Evolutionary conservation across 331 rosid species (phyloP).

Genomic region (Prunus yedoensis): DNA sequence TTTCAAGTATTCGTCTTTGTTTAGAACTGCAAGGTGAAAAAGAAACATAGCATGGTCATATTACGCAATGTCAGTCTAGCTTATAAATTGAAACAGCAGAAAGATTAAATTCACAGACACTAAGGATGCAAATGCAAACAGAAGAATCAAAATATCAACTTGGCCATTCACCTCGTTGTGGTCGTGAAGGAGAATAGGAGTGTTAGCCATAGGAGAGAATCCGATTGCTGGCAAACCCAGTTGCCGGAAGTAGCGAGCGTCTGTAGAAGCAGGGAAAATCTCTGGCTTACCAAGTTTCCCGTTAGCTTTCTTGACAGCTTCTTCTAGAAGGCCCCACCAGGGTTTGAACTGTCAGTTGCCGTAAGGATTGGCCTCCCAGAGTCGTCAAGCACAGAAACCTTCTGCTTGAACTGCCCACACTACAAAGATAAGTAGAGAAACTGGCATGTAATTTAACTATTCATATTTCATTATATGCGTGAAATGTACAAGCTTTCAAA

Average conservation of each 20-base stretch:
- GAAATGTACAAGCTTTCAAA: background rate
- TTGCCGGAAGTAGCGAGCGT: conserved; percentile 76
- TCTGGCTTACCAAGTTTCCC: conserved; percentile 87
- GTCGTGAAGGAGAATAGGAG: conserved; percentile 88
- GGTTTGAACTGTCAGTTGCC: conserved; percentile 68
- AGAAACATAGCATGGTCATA: conserved; percentile 1
- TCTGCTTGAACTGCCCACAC: conserved; percentile 75
- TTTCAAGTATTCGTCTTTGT: conserved; percentile 77
- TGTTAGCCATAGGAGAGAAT: conserved; percentile 92
- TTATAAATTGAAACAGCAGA: background rate
- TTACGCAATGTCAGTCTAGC: background rate
- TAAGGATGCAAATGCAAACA: background rate
- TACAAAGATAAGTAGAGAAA: conserved; percentile 26
- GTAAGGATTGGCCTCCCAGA: conserved; percentile 63
- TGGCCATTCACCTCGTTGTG: conserved; percentile 75
- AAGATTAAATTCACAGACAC: too few species aligned
- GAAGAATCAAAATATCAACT: background rate
- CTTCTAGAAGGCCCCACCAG: conserved; percentile 81
- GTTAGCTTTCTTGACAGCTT: conserved; percentile 63
- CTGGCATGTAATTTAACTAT: background rate
- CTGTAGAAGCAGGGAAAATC: conserved; percentile 83
- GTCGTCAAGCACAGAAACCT: conserved; percentile 35
- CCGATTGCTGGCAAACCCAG: conserved; percentile 87
- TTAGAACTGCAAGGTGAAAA: conserved; percentile 55
- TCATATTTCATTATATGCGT: background rate